These are phyloP conservation scores for Phytophthora cryptogea DNA, from an alignment of 352 stramenopile genomes.

Conservation along the genomic window DNA sequence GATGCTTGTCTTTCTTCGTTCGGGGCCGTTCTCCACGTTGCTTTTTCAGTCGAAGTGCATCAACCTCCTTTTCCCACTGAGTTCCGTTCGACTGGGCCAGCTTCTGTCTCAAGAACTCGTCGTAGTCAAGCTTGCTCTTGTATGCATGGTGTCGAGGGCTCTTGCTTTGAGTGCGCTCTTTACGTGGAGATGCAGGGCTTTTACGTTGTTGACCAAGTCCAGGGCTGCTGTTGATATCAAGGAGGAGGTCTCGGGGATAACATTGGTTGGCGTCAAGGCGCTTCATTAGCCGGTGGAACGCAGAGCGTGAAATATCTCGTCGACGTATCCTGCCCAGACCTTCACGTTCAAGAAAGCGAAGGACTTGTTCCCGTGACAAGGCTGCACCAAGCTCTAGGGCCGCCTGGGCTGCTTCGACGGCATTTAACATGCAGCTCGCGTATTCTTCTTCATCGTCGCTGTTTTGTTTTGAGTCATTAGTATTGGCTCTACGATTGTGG, in stretches of 20 bases:
- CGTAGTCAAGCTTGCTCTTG: conserved; percentile 48
- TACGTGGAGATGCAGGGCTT: conserved; percentile 2
- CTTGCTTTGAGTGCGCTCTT: conserved; percentile 4
- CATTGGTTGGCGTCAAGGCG: conserved; percentile 42
- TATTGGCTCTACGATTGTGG: not conserved
- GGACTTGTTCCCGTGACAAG: conserved; percentile 62
- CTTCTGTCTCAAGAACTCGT: conserved; percentile 44
- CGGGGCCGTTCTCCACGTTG: conserved; percentile 15
- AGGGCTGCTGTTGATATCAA: conserved; percentile 15
- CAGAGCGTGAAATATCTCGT: conserved; percentile 36
- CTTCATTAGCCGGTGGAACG: conserved; percentile 45
- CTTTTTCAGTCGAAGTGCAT: conserved; percentile 23
- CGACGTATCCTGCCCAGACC: conserved; percentile 44
- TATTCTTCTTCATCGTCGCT: conserved; percentile 39
- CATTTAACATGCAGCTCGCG: conserved; percentile 28
- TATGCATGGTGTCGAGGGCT: conserved; percentile 40
- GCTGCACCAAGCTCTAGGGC: conserved; percentile 68
- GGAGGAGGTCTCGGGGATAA: conserved; percentile 27
- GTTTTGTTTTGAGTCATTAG: conserved; percentile 22
- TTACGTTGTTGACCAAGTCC: not conserved
- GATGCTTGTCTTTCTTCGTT: conserved; percentile 1
- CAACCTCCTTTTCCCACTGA: conserved; percentile 32
- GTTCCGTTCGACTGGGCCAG: conserved; percentile 9
- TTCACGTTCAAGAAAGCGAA: conserved; percentile 60
- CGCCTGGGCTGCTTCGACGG: conserved; percentile 66